phyloP scores from a whole-genome alignment of 2,329 filamentous ascomycete species.

The Microsporum canis region DNA sequence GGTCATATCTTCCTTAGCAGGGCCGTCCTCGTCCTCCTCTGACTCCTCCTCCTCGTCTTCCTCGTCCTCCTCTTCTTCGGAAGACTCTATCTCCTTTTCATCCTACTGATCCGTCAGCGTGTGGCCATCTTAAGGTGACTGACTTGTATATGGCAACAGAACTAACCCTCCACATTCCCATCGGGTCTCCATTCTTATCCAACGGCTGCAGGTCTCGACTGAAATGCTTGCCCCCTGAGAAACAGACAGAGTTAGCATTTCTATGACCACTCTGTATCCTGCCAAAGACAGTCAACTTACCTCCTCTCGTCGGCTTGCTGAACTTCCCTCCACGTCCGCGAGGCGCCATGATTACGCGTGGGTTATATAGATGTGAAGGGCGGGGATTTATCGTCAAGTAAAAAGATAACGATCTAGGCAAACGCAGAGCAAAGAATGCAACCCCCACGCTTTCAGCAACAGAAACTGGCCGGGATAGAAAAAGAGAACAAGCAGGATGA shows the following conservation, averaged over 20 bases:
- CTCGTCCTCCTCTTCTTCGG: conserved; percentile 45
- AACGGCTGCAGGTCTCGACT: conserved; percentile 80
- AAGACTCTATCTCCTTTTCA: conserved; percentile 26
- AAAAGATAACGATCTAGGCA: neutral
- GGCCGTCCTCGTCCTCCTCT: conserved; percentile 40
- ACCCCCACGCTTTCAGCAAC: neutral
- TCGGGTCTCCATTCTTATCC: conserved; percentile 77
- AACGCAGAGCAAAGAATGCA: neutral
- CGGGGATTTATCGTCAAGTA: neutral
- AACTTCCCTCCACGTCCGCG: conserved; percentile 86
- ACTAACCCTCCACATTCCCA: conserved; percentile 69
- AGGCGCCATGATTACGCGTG: conserved; percentile 28
- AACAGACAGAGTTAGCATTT: neutral
- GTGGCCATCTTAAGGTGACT: neutral
- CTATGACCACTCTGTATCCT: neutral
- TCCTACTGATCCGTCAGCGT: conserved; percentile 25
- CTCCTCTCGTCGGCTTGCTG: conserved; percentile 84
- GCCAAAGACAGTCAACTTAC: conserved; percentile 39
- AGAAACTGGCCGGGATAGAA: neutral
- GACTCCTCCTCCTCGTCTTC: conserved; percentile 45
- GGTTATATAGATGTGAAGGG: neutral
- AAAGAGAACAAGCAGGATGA: neutral
- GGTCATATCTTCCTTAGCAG: conserved; percentile 48
- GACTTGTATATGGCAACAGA: neutral
- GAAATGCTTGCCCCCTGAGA: conserved; percentile 81